These are phyloP conservation scores for Globisporangium paddicum DNA, from an alignment of 352 stramenopile species.

Conservation along the genomic window DNA sequence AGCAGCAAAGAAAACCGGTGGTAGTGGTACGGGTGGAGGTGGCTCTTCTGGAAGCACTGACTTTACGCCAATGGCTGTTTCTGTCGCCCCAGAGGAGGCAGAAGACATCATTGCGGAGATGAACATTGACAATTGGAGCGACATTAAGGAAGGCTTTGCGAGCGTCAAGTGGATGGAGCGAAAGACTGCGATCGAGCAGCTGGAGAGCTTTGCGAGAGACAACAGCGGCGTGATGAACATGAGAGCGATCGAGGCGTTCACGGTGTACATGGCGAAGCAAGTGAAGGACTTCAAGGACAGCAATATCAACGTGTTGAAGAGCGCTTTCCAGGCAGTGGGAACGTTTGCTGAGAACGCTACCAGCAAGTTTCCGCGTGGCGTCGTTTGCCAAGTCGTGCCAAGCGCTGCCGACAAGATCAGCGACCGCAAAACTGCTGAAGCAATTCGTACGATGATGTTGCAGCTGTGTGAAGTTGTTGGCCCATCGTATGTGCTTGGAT, in stretches of 20 bases:
- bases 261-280: slow-evolving; percentile 64
- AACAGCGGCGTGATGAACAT: slow-evolving; percentile 53
- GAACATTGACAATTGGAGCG: slow-evolving; percentile 51
- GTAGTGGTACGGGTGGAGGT: slow-evolving; percentile 8
- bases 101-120: slow-evolving; percentile 51
- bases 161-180: slow-evolving; percentile 83
- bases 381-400: slow-evolving; percentile 67
- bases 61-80: slow-evolving; percentile 62
- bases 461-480: slow-evolving; percentile 71
- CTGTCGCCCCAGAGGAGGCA: slow-evolving; percentile 60
- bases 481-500: slow-evolving; percentile 70
- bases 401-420: slow-evolving; percentile 78
- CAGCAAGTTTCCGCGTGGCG: slow-evolving; percentile 63
- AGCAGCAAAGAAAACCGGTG: slow-evolving; percentile 24
- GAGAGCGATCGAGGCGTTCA: slow-evolving; percentile 68
- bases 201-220: slow-evolving; percentile 54
- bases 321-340: slow-evolving; percentile 75
- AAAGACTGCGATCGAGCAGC: slow-evolving; percentile 64
- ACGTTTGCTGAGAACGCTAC: slow-evolving; percentile 57
- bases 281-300: slow-evolving; percentile 88
- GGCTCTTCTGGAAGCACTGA: slow-evolving; percentile 27
- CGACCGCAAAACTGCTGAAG: slow-evolving; percentile 73
- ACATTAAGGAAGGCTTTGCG: slow-evolving; percentile 51
- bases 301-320: slow-evolving; percentile 88
- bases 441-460: slow-evolving; percentile 66